These are phyloP conservation scores for Metschnikowia gelsemii DNA, from an alignment of 805 yeast species.

Conservation along the genomic window DNA sequence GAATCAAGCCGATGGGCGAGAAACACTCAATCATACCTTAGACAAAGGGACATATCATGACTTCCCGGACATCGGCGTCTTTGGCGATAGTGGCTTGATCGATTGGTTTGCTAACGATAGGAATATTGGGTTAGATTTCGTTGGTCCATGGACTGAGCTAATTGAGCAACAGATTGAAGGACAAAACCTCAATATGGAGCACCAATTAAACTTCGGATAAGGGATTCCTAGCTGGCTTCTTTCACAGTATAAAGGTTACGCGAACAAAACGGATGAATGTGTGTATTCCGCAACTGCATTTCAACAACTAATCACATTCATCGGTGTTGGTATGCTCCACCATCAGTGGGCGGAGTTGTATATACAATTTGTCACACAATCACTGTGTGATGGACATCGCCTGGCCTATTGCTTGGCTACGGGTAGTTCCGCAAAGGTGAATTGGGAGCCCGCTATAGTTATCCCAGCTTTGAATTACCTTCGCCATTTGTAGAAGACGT, in stretches of 20 bases:
- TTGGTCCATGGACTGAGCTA: slow-evolving; percentile 80
- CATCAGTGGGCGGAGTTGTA: too few species aligned
- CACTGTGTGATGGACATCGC: too few species aligned
- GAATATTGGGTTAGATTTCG: slow-evolving; percentile 40
- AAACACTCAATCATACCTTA: not conserved
- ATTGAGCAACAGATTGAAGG: slow-evolving; percentile 60
- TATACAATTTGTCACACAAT: too few species aligned
- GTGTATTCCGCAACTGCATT: too few species aligned
- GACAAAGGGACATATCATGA: not conserved
- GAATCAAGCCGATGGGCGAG: slow-evolving; percentile 17
- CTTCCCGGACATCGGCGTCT: slow-evolving; percentile 19
- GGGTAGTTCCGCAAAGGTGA: slow-evolving; percentile 20
- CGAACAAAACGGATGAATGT: too few species aligned
- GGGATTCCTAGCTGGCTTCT: not conserved
- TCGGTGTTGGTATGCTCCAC: too few species aligned
- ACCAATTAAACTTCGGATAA: slow-evolving; percentile 8
- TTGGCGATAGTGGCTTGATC: slow-evolving; percentile 43
- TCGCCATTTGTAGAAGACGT: slow-evolving; percentile 23
- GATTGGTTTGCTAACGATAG: slow-evolving; percentile 44
- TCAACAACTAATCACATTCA: too few species aligned
- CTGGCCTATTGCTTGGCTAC: slow-evolving; percentile 2
- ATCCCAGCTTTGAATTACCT: slow-evolving; percentile 31
- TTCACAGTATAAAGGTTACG: too few species aligned
- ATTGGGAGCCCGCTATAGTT: slow-evolving; percentile 22
- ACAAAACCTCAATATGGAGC: slow-evolving; percentile 13